Conservation (phyloP, 805 yeast genomes). For the Lipomyces mesembrius region DNA sequence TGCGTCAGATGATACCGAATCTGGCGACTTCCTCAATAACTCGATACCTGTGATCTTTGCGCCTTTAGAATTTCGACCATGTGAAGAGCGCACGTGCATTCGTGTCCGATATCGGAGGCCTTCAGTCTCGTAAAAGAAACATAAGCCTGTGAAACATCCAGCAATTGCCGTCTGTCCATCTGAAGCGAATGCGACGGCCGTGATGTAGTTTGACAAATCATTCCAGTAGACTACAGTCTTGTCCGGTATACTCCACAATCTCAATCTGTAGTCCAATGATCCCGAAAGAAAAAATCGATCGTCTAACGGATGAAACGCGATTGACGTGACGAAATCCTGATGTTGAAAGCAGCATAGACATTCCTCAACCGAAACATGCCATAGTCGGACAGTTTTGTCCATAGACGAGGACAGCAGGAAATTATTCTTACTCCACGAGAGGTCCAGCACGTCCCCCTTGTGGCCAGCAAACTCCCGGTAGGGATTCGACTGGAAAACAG, state of each 20-base stretch:
- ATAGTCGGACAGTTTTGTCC: conserved; percentile 80
- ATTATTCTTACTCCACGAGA: conserved; percentile 88
- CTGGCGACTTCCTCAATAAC: conserved; percentile 40
- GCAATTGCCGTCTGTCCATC: conserved; percentile 60
- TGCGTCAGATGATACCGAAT: conserved; percentile 45
- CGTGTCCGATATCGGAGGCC: conserved; percentile 61
- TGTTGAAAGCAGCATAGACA: conserved; percentile 70
- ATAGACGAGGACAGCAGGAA: conserved; percentile 79
- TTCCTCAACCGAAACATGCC: conserved; percentile 76
- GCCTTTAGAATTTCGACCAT: conserved; percentile 47
- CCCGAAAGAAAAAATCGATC: conserved; percentile 86
- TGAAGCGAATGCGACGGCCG: conserved; percentile 76
- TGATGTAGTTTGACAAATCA: conserved; percentile 68
- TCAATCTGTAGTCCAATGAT: conserved; percentile 71
- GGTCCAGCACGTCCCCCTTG: conserved; percentile 65
- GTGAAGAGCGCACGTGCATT: conserved; percentile 47
- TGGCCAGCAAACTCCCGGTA: conserved; percentile 67
- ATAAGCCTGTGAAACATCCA: conserved; percentile 80
- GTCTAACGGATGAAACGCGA: conserved; percentile 80
- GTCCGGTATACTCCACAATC: conserved; percentile 88
- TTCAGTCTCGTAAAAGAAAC: conserved; percentile 63
- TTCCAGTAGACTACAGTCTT: conserved; percentile 62
- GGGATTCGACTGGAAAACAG: conserved; percentile 77
- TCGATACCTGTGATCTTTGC: conserved; percentile 80
- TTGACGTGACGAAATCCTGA: conserved; percentile 81